phyloP scores from a whole-genome alignment of 2,329 filamentous ascomycete genomes.

The Fusarium lyarnte region DNA sequence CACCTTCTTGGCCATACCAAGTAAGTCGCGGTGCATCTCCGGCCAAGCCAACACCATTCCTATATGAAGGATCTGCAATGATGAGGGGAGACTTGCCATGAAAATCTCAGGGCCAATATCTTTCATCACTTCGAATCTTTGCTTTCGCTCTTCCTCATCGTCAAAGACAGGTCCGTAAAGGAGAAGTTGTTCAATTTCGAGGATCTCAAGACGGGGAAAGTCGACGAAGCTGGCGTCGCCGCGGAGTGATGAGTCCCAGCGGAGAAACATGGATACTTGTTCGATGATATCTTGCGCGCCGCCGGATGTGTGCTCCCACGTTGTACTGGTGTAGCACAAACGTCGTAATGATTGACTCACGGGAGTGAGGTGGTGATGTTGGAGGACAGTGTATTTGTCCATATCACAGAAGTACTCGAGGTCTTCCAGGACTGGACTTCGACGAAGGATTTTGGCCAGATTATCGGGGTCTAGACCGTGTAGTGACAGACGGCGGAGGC shows the following conservation, averaged over 20 bases:
- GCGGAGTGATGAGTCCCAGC: conserved; percentile 40
- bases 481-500: conserved; percentile 39
- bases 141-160: conserved; percentile 30
- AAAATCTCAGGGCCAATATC: conserved; percentile 38
- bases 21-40: conserved; percentile 39
- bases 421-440: conserved; percentile 40
- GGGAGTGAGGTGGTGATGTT: conserved; percentile 32
- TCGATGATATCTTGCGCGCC: conserved; percentile 41
- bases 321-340: conserved; percentile 41
- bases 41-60: conserved; percentile 44
- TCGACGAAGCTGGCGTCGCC: conserved; percentile 40
- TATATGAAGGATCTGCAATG: conserved; percentile 38
- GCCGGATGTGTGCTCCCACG: conserved; percentile 38
- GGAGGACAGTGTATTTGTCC: conserved; percentile 43
- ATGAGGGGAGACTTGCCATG: conserved; percentile 40
- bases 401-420: conserved; percentile 44
- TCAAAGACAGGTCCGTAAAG: conserved; percentile 42
- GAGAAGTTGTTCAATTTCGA: conserved; percentile 42
- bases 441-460: conserved; percentile 38
- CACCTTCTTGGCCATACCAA: conserved; percentile 36
- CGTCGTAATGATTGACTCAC: conserved; percentile 35
- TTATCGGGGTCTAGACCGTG: conserved; percentile 42
- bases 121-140: conserved; percentile 28
- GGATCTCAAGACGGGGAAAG: conserved; percentile 40
- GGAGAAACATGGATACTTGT: conserved; percentile 35